Conservation (phyloP, 495 filamentous ascomycete species). For the Trichoderma reesei region DNA sequence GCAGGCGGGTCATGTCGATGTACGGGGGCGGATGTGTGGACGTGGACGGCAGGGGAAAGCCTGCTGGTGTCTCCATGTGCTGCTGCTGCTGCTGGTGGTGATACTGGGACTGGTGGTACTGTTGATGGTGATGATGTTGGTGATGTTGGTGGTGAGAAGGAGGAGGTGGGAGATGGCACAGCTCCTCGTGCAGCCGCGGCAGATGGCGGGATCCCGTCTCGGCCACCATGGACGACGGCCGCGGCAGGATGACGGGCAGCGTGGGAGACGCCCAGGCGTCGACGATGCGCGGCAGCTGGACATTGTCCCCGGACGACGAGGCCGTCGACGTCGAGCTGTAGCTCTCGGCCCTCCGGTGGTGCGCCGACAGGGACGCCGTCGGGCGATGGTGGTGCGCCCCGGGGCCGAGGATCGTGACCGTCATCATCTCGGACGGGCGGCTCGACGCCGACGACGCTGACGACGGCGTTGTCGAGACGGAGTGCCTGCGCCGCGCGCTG, state of each 20-base stretch:
- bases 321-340: constrained; percentile 25
- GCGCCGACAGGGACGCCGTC: too few relatives aligned
- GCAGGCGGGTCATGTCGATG: constrained; percentile 59
- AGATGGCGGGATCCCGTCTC: constrained; percentile 25
- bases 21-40: constrained; percentile 24
- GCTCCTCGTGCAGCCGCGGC: constrained; percentile 26
- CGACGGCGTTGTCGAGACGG: too few relatives aligned
- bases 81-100: too few relatives aligned
- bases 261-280: constrained; percentile 30
- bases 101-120: too few relatives aligned
- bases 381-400: too few relatives aligned
- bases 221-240: constrained; percentile 43
- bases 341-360: constrained; percentile 25
- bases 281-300: constrained; percentile 40
- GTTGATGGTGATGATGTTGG: too few relatives aligned
- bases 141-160: constrained; percentile 21
- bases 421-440: too few relatives aligned
- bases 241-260: constrained; percentile 50
- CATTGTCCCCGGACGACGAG: constrained; percentile 21
- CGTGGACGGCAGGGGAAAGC: constrained; percentile 27
- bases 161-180: constrained; percentile 10
- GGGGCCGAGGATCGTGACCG: too few relatives aligned
- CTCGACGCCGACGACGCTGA: too few relatives aligned
- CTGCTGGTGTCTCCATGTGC: constrained; percentile 15
- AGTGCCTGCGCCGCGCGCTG: constrained; percentile 58